These are phyloP conservation scores for Priceomyces haplophilus DNA, from an alignment of 805 yeast genomes.

Conservation along the genomic window DNA sequence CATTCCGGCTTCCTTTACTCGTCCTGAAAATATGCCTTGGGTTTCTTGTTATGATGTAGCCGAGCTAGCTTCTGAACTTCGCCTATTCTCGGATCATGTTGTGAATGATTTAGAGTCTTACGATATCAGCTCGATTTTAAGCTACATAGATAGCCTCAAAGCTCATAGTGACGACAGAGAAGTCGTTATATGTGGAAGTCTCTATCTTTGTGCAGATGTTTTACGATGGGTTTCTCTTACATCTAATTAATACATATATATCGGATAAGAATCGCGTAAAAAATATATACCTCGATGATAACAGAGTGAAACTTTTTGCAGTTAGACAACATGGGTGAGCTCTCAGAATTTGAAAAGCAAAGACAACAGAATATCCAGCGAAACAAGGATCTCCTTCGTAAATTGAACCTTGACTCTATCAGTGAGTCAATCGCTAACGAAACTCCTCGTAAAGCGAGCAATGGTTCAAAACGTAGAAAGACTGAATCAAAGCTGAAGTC, in stretches of 20 bases:
- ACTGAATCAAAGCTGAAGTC: slow-evolving; percentile 20
- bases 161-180: slow-evolving; percentile 22
- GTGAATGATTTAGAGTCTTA: slow-evolving; percentile 8
- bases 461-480: slow-evolving; percentile 26
- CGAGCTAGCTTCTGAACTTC: slow-evolving; percentile 27
- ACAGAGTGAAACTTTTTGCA: neutral
- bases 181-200: slow-evolving; percentile 41
- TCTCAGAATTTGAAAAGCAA: slow-evolving; percentile 68
- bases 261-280: slow-evolving; percentile 2
- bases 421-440: slow-evolving; percentile 53
- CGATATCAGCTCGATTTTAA: slow-evolving; percentile 13
- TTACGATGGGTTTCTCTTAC: slow-evolving; percentile 17
- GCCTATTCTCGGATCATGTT: slow-evolving; percentile 20
- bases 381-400: slow-evolving; percentile 69
- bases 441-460: slow-evolving; percentile 19
- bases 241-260: neutral
- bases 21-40: slow-evolving; percentile 95
- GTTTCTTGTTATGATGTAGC: slow-evolving; percentile 46
- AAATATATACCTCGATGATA: neutral
- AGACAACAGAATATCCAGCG: slow-evolving; percentile 78
- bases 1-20: slow-evolving; percentile 59
- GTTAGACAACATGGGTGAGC: slow-evolving; percentile 12
- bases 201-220: slow-evolving; percentile 41
- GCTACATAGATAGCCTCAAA: slow-evolving; percentile 10
- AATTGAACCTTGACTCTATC: slow-evolving; percentile 63